A percentile compares a stretch with the other conserved stretches of the same genome.
phyloP scores from a whole-genome alignment of 2,329 filamentous ascomycete species.

The Aureobasidium zeae region DNA sequence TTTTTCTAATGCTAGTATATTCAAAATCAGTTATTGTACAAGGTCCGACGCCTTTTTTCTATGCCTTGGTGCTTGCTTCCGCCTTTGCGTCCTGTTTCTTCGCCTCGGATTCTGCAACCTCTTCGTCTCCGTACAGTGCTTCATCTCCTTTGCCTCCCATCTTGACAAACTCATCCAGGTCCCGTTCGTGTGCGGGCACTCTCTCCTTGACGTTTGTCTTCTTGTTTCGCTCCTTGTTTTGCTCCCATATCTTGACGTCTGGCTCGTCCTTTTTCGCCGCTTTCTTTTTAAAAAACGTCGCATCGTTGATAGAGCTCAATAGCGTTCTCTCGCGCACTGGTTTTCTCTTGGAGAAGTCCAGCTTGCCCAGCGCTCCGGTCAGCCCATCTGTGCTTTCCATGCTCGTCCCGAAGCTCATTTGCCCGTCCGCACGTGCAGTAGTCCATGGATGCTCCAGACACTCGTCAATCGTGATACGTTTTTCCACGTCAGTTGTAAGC shows the following conservation, averaged over 20 bases:
- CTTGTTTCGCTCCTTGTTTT: constrained; percentile 48
- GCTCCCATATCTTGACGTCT: constrained; percentile 64
- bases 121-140: constrained; percentile 60
- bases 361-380: constrained; percentile 69
- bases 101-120: constrained; percentile 9
- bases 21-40: background rate
- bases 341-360: constrained; percentile 79
- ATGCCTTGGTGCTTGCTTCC: constrained; percentile 14
- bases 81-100: constrained; percentile 14
- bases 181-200: constrained; percentile 41
- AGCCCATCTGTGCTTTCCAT: constrained; percentile 88
- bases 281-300: constrained; percentile 51
- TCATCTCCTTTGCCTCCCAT: constrained; percentile 83
- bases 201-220: constrained; percentile 27
- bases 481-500: constrained; percentile 78
- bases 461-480: constrained; percentile 79
- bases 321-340: constrained; percentile 74
- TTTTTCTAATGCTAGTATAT: too few relatives aligned
- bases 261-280: constrained; percentile 45
- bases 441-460: constrained; percentile 90
- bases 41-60: background rate
- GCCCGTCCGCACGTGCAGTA: constrained; percentile 34
- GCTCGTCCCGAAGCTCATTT: constrained; percentile 13
- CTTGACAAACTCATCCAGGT: constrained; percentile 67
- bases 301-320: constrained; percentile 70